These are phyloP conservation scores for Coemansia sp. DNA, from an alignment of 192 early-diverging fungal species.

Conservation along the genomic window DNA sequence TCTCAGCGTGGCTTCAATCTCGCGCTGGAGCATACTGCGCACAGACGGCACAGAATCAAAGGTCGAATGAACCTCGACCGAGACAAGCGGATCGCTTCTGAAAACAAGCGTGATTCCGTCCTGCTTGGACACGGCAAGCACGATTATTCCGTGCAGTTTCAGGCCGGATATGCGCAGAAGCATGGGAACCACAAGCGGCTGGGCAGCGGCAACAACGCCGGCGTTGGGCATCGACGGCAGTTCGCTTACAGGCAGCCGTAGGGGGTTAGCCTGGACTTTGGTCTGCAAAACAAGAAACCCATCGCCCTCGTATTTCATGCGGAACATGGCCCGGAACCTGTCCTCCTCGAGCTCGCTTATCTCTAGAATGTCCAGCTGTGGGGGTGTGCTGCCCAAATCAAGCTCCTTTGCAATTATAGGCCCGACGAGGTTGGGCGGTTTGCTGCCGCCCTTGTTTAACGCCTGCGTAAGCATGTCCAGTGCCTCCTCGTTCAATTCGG, in stretches of 20 bases:
- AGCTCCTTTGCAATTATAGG: constrained; percentile 91
- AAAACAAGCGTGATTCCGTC: constrained; percentile 96
- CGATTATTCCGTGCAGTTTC: constrained; percentile 86
- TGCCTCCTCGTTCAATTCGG: constrained; percentile 86
- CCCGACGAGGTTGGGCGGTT: constrained; percentile 90
- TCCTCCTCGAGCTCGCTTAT: constrained; percentile 95
- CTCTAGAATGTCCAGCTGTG: constrained; percentile 96
- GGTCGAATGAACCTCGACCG: constrained; percentile 92
- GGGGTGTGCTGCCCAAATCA: constrained; percentile 92
- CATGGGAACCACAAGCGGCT: constrained; percentile 97
- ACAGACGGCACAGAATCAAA: constrained; percentile 94
- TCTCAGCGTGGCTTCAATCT: constrained; percentile 88
- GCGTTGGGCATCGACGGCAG: constrained; percentile 64
- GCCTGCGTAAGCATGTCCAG: constrained; percentile 83
- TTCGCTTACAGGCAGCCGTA: constrained; percentile 55
- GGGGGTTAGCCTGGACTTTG: constrained; percentile 76
- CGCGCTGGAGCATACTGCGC: constrained; percentile 80
- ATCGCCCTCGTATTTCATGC: constrained; percentile 91
- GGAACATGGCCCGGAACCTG: constrained; percentile 94
- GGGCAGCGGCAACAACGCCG: constrained; percentile 83
- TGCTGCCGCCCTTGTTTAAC: constrained; percentile 88
- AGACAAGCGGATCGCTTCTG: constrained; percentile 95
- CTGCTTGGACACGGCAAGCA: constrained; percentile 90
- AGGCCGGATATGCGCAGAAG: constrained; percentile 87
- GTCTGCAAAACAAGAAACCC: constrained; percentile 90